Percentiles rank a stretch among this genome's conserved stretches.
Evolutionary conservation across 768 basidiomycete genomes (phyloP).

Genomic region (Phlegmacium glaucopus): DNA sequence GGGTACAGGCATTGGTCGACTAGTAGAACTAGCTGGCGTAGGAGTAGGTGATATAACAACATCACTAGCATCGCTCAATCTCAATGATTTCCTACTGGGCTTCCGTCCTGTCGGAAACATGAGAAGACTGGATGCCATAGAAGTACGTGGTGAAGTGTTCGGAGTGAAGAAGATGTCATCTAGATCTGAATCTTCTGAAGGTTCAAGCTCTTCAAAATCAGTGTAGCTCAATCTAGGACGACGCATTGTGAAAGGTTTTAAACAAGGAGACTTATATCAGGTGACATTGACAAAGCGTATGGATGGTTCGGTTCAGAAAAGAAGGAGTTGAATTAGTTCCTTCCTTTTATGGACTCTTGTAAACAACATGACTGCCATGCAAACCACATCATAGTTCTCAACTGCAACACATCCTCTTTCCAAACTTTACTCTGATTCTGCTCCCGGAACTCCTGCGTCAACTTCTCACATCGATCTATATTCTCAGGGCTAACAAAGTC

Average conservation of each 20-base stretch:
- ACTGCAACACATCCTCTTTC: slow-evolving; percentile 93
- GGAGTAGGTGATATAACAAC: no score
- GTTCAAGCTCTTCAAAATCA: not conserved
- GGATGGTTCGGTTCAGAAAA: no score
- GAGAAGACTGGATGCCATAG: slow-evolving; percentile 34
- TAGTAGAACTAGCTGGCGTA: no score
- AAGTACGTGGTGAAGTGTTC: slow-evolving; percentile 48
- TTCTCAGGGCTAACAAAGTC: slow-evolving; percentile 97
- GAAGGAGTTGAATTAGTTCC: no score
- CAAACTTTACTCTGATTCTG: slow-evolving; percentile 86
- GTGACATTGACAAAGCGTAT: no score
- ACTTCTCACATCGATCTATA: slow-evolving; percentile 76
- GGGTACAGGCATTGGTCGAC: no score
- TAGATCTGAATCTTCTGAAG: slow-evolving; percentile 22
- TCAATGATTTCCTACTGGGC: slow-evolving; percentile 23
- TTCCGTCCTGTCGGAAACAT: slow-evolving; percentile 22
- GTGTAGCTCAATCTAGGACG: not conserved
- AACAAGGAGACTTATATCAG: no score
- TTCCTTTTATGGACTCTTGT: slow-evolving; percentile 19
- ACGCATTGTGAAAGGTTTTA: no score
- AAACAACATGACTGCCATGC: slow-evolving; percentile 72
- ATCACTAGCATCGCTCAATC: not conserved
- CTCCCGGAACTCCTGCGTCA: slow-evolving; percentile 86
- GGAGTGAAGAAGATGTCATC: slow-evolving; percentile 63
- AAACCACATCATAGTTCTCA: slow-evolving; percentile 93